Conservation (phyloP, 176 grass and related monocot species). For the Olyra latifolia region DNA sequence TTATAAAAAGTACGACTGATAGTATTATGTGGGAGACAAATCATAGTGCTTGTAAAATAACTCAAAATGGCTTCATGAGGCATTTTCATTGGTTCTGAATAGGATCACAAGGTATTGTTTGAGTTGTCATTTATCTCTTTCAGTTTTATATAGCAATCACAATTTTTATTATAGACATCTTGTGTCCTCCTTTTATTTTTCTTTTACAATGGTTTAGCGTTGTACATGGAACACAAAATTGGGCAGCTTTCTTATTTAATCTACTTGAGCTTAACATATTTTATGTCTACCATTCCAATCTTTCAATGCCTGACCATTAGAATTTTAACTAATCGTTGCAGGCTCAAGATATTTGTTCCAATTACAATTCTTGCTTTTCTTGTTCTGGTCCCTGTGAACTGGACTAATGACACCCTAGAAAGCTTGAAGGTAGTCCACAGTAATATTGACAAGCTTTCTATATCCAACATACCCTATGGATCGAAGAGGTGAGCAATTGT, state of each 20-base stretch:
- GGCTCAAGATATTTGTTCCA: slow-evolving; percentile 96
- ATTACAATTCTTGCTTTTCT: slow-evolving; percentile 74
- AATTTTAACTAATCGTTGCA: slow-evolving; percentile 26
- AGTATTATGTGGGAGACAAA: too few relatives aligned
- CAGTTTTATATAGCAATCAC: background rate
- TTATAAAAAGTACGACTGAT: background rate
- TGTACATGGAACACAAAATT: background rate
- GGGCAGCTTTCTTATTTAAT: background rate
- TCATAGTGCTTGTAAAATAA: background rate
- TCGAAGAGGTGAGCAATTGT: slow-evolving; percentile 64
- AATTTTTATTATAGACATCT: background rate
- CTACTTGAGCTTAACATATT: background rate
- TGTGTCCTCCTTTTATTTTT: background rate
- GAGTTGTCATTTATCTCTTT: background rate
- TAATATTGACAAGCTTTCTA: slow-evolving; percentile 81
- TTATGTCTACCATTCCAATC: background rate
- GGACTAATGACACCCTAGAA: slow-evolving; percentile 70
- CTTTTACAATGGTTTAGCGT: background rate
- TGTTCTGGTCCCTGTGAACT: slow-evolving; percentile 87
- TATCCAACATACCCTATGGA: slow-evolving; percentile 82
- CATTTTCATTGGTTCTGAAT: background rate
- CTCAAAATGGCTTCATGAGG: background rate
- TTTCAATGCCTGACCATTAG: slow-evolving; percentile 15
- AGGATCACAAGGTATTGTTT: background rate
- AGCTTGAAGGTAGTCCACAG: slow-evolving; percentile 41